Evolutionary conservation across 2,329 filamentous ascomycete genomes (phyloP).

Genomic region (Neofusicoccum kwambonambiense): DNA sequence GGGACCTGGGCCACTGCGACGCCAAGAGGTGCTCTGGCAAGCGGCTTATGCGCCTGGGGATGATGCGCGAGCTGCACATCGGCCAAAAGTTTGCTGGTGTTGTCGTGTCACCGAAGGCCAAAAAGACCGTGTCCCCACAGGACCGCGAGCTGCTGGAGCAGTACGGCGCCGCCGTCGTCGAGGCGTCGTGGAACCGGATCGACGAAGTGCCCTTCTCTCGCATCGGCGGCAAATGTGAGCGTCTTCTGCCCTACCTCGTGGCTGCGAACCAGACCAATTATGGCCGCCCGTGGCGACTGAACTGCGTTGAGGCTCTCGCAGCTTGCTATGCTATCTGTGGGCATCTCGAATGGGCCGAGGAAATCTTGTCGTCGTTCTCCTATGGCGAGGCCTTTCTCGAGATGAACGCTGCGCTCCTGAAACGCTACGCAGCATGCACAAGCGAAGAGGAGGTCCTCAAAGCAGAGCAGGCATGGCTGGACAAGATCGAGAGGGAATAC

Average conservation of each 20-base stretch:
- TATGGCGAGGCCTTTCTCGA: constrained; percentile 87
- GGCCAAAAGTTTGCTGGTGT: constrained; percentile 91
- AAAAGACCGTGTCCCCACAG: constrained; percentile 76
- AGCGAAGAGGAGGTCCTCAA: constrained; percentile 81
- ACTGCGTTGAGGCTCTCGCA: constrained; percentile 92
- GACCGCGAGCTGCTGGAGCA: constrained; percentile 80
- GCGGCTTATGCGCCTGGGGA: constrained; percentile 82
- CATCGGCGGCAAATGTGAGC: constrained; percentile 91
- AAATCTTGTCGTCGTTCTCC: constrained; percentile 78
- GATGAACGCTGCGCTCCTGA: constrained; percentile 81
- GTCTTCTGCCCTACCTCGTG: constrained; percentile 88
- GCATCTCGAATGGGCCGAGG: constrained; percentile 83
- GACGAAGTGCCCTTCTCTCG: constrained; percentile 86
- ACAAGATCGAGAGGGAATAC: constrained; percentile 86
- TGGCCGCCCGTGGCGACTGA: constrained; percentile 89
- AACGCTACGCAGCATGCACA: constrained; percentile 78
- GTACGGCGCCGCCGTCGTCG: constrained; percentile 90
- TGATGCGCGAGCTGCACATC: constrained; percentile 90
- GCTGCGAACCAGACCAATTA: constrained; percentile 98
- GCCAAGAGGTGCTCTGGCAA: constrained; percentile 96
- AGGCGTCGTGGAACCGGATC: constrained; percentile 94
- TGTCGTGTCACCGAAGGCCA: constrained; percentile 93
- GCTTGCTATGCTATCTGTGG: constrained; percentile 93
- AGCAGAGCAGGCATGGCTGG: constrained; percentile 84
- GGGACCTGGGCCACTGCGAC: constrained; percentile 97